Base-by-base conservation (phyloP, 2,329 filamentous ascomycete species). In the Huntiella savannae region DNA sequence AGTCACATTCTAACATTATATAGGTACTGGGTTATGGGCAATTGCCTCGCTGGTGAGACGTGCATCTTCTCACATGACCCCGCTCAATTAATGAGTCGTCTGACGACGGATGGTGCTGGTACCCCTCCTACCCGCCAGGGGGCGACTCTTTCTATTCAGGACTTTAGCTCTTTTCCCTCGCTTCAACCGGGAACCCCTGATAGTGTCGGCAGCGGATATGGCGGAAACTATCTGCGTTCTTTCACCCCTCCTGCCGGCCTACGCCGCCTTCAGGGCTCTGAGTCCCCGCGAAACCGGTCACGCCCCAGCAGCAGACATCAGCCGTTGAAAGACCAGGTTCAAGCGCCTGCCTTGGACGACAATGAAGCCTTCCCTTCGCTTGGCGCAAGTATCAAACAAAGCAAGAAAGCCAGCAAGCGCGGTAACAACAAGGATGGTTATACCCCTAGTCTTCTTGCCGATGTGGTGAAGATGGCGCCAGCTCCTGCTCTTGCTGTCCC, bases 11-110 rank as follows among this genome's bases (percentile, higher is more conserved):
- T 8, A n/a, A 13, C 33, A n/a, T 34, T 36, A 13, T 33, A 17
- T 32, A 91, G 83, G 59, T 96, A 96, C 60, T 98, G 87, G 84
- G 72, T 98, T 45, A 85, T 85, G 65, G 91, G 91, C 1, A 95
- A 88, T 56, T 98, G 91, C 59, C 71, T 98, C 33, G 91, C 91
- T 15, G 88, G 91, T 33, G 80, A 86, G 48, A 87, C 85, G 3
- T 98, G 91, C 61, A 84, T 94, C 50, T 98, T 98, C 65, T 96
- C 88, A 11, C 91, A 98, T 61, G 91, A 98, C 55, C 91, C 91
- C 2, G 77, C 86, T 1, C 75, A 85, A 53, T 71, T 95, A 11
- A 77, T 94, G 63, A 85, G 80, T 56, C 82, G 82, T 54, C 71
- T 98, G 52, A 76, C 71, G 32, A 63, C 95, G 11, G 80, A 83